phyloP scores from a whole-genome alignment of 2,329 filamentous ascomycete species.

The Arthrinium puccinioides region DNA sequence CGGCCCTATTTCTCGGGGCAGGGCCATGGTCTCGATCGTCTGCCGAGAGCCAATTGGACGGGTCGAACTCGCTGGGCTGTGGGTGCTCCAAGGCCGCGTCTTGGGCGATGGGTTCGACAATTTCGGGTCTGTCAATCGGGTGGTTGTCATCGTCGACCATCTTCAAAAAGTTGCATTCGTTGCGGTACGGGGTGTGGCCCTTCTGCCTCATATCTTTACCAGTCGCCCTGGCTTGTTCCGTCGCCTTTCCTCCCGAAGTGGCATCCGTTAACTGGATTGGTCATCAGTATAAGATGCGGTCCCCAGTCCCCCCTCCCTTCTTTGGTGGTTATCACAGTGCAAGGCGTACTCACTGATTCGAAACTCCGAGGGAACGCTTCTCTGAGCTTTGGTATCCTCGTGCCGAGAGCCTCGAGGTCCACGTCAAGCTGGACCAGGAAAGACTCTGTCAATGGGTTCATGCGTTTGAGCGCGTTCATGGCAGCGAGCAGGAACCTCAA shows the following conservation, averaged over 20 bases:
- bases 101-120: slow-evolving; percentile 29
- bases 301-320: too few species aligned
- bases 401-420: slow-evolving; percentile 70
- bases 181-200: slow-evolving; percentile 36
- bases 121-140: slow-evolving; percentile 27
- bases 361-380: slow-evolving; percentile 45
- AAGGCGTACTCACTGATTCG: slow-evolving; percentile 8
- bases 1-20: too few species aligned
- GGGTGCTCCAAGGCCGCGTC: too few species aligned
- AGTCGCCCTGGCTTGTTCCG: slow-evolving; percentile 3
- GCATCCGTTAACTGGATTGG: too few species aligned
- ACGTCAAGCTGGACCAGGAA: slow-evolving; percentile 91
- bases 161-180: slow-evolving; percentile 37
- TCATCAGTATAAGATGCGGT: too few species aligned
- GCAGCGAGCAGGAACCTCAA: slow-evolving; percentile 86
- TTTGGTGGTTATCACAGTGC: too few species aligned
- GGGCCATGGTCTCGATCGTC: too few species aligned
- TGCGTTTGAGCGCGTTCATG: slow-evolving; percentile 81
- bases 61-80: slow-evolving; percentile 10
- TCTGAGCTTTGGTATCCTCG: slow-evolving; percentile 51
- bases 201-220: slow-evolving; percentile 5
- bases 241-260: slow-evolving; percentile 6
- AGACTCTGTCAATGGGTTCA: slow-evolving; percentile 87
- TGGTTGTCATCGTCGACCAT: slow-evolving; percentile 31
- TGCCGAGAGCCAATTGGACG: slow-evolving; percentile 8